Percentiles rank a stretch among this genome's conserved stretches.
Evolutionary conservation across 2,329 filamentous ascomycete genomes (phyloP).

Genomic region (Cercospora beticola): DNA sequence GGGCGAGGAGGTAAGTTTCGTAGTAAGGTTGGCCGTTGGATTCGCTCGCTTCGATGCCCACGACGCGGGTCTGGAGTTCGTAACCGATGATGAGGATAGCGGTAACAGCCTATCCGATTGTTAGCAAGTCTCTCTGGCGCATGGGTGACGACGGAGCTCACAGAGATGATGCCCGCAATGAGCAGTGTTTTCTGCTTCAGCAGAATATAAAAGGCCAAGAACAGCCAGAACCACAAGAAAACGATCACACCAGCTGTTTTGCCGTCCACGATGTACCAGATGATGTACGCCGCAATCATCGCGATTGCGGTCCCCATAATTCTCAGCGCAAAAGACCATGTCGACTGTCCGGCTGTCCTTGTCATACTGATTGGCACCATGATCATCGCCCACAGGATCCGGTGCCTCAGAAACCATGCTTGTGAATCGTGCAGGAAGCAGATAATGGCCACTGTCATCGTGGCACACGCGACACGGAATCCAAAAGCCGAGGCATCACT

Average conservation of each 20-base stretch:
- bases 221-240: slow-evolving; percentile 64
- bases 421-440: slow-evolving; percentile 64
- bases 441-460: slow-evolving; percentile 68
- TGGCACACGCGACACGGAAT: slow-evolving; percentile 69
- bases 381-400: slow-evolving; percentile 75
- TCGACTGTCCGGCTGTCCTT: slow-evolving; percentile 65
- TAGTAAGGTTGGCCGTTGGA: slow-evolving; percentile 68
- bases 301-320: slow-evolving; percentile 64
- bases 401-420: slow-evolving; percentile 65
- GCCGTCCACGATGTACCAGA: slow-evolving; percentile 72
- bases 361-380: slow-evolving; percentile 70
- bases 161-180: slow-evolving; percentile 60
- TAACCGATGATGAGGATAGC: slow-evolving; percentile 48
- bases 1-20: slow-evolving; percentile 66
- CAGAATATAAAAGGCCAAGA: slow-evolving; percentile 67
- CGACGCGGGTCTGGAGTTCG: slow-evolving; percentile 66
- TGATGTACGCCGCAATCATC: slow-evolving; percentile 62
- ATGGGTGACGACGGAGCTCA: not conserved
- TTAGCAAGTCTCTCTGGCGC: not conserved
- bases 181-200: slow-evolving; percentile 66
- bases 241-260: slow-evolving; percentile 65
- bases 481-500: slow-evolving; percentile 68
- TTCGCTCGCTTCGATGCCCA: slow-evolving; percentile 58
- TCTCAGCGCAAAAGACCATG: slow-evolving; percentile 66
- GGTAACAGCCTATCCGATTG: slow-evolving; percentile 50